These are phyloP conservation scores for Ceriops decandra DNA, from an alignment of 345 rosid genomes.

Conservation along the genomic window DNA sequence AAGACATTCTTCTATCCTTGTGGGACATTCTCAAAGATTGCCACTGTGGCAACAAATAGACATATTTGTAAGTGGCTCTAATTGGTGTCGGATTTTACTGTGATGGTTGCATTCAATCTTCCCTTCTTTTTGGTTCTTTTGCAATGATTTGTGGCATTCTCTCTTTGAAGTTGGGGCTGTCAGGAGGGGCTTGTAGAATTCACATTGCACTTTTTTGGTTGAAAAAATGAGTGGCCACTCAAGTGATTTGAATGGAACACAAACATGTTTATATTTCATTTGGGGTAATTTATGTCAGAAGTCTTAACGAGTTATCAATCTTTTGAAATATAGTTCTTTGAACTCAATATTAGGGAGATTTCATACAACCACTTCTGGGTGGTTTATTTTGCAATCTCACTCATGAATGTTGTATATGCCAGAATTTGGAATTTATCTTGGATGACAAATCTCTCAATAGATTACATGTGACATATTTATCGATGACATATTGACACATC, in stretches of 20 bases:
- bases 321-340: neutral
- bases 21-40: slow-evolving; percentile 81
- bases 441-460: too few relatives aligned
- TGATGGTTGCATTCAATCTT: neutral
- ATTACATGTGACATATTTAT: too few relatives aligned
- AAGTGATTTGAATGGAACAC: too few relatives aligned
- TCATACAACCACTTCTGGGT: neutral
- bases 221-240: neutral
- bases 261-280: too few relatives aligned
- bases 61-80: slow-evolving; percentile 68
- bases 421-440: too few relatives aligned
- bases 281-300: too few relatives aligned
- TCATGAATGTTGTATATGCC: too few relatives aligned
- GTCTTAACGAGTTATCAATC: too few relatives aligned
- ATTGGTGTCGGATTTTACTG: neutral
- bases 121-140: too few relatives aligned
- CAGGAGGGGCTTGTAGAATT: neutral
- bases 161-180: neutral
- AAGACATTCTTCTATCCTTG: slow-evolving; percentile 89
- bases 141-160: neutral
- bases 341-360: neutral
- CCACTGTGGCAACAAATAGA: slow-evolving; percentile 73
- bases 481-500: too few relatives aligned
- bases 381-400: too few relatives aligned
- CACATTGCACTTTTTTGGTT: neutral